phyloP scores from a whole-genome alignment of 371 early-diverging fungal species.

The Actinomucor elegans region DNA sequence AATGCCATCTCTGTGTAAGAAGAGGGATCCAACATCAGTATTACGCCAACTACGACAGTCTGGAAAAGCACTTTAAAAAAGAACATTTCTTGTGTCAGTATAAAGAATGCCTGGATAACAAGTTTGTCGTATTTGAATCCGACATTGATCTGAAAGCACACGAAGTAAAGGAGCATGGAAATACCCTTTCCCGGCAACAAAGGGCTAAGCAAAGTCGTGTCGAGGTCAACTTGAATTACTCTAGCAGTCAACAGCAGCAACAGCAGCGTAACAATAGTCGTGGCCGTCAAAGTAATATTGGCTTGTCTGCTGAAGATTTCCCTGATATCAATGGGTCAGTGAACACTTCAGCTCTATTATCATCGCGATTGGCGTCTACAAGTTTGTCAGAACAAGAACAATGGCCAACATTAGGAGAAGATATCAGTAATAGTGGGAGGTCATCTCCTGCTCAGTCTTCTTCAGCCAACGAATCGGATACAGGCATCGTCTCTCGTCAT shows the following conservation, averaged over 20 bases:
- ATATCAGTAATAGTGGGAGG: slow-evolving; percentile 19
- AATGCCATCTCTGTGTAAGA: slow-evolving; percentile 87
- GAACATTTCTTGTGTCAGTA: slow-evolving; percentile 86
- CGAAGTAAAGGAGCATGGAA: slow-evolving; percentile 52
- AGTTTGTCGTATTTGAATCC: slow-evolving; percentile 93
- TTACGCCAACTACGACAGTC: slow-evolving; percentile 76
- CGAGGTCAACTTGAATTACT: slow-evolving; percentile 55
- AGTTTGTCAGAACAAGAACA: slow-evolving; percentile 5
- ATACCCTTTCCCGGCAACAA: slow-evolving; percentile 31
- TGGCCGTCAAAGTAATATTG: background rate
- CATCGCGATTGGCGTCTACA: background rate
- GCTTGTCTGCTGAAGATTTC: slow-evolving; percentile 27
- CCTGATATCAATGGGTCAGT: slow-evolving; percentile 27
- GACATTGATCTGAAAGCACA: slow-evolving; percentile 93
- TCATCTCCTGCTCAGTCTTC: slow-evolving; percentile 7
- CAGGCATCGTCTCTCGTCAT: slow-evolving; percentile 32
- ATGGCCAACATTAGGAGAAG: slow-evolving; percentile 24
- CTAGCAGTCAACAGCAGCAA: background rate
- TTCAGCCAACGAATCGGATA: background rate
- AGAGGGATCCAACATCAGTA: slow-evolving; percentile 78
- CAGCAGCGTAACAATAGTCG: background rate
- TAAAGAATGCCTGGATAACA: slow-evolving; percentile 83
- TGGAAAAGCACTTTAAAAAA: slow-evolving; percentile 82
- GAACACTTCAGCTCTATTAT: background rate
- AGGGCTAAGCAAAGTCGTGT: slow-evolving; percentile 42